A percentile compares a stretch with the other conserved stretches of the same genome.
Conservation (phyloP, 2,329 filamentous ascomycete genomes). For the Epichloe elymi region DNA sequence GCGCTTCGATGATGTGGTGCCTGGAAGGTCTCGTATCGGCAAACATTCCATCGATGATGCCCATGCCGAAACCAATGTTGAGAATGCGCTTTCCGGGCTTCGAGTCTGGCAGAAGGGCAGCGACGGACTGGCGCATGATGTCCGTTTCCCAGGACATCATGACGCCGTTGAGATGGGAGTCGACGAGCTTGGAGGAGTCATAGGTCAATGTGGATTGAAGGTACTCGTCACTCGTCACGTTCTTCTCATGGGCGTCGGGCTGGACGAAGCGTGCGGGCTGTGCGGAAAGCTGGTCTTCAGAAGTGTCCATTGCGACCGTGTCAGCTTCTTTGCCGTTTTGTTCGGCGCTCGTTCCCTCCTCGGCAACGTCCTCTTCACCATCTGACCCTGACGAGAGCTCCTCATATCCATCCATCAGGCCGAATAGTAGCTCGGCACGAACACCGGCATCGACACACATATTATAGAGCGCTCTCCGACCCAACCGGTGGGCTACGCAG, state of each 20-base stretch:
- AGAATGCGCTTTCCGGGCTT: constrained; percentile 52
- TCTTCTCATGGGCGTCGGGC: constrained; percentile 24
- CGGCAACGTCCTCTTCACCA: constrained; percentile 30
- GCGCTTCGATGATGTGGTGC: constrained; percentile 81
- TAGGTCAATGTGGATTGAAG: constrained; percentile 55
- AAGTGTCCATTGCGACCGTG: constrained; percentile 14
- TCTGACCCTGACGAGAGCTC: constrained; percentile 47
- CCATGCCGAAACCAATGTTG: constrained; percentile 86
- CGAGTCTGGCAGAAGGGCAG: constrained; percentile 41
- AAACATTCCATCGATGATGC: constrained; percentile 71
- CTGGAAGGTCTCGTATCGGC: constrained; percentile 50
- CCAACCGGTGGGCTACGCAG: constrained; percentile 64
- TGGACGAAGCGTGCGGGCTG: constrained; percentile 14
- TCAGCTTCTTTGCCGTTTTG: constrained; percentile 17
- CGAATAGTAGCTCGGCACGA: constrained; percentile 76
- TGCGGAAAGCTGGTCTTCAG: constrained; percentile 13
- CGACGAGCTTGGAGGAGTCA: constrained; percentile 53
- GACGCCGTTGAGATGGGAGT: constrained; percentile 65
- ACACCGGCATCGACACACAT: constrained; percentile 82
- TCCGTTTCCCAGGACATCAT: constrained; percentile 91
- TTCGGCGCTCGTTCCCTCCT: constrained; percentile 14
- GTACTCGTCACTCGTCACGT: constrained; percentile 53
- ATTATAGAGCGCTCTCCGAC: constrained; percentile 59
- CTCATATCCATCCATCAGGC: constrained; percentile 71
- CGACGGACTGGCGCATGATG: constrained; percentile 70